A percentile compares a stretch with the other conserved stretches of the same genome.
These are phyloP conservation scores for Epichloe elymi DNA, from an alignment of 2,329 filamentous ascomycete species.

Conservation along the genomic window DNA sequence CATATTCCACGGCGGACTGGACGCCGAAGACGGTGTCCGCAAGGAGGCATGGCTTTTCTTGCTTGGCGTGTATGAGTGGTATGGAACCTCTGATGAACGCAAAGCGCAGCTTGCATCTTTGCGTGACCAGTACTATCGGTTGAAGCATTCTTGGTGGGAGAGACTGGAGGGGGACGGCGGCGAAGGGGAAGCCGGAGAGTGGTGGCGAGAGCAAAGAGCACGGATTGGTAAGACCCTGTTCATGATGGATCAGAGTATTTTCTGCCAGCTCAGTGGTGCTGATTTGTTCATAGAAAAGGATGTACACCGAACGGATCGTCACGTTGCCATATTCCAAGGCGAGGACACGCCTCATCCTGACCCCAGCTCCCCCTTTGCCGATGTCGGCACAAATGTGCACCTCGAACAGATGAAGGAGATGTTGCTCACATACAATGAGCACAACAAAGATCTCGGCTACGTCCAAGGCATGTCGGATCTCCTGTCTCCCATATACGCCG, in stretches of 20 bases:
- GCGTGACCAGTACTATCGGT: constrained; percentile 81
- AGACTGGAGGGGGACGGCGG: constrained; percentile 71
- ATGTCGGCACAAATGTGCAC: constrained; percentile 89
- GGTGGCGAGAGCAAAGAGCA: constrained; percentile 90
- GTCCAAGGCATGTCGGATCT: constrained; percentile 99
- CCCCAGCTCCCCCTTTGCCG: constrained; percentile 81
- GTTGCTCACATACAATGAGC: constrained; percentile 96
- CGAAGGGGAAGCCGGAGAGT: constrained; percentile 72
- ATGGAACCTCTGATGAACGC: constrained; percentile 75
- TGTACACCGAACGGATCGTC: constrained; percentile 91
- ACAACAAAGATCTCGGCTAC: constrained; percentile 89
- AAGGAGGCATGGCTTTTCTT: constrained; percentile 97
- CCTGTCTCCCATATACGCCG: constrained; percentile 87
- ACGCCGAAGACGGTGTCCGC: constrained; percentile 77
- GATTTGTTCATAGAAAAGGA: constrained; percentile 66
- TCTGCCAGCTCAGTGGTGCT: constrained; percentile 4
- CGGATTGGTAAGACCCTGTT: constrained; percentile 62
- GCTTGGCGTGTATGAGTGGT: constrained; percentile 85
- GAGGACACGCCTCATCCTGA: constrained; percentile 96
- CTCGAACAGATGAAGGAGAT: constrained; percentile 99
- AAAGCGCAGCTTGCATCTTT: constrained; percentile 72
- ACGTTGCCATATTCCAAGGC: constrained; percentile 86
- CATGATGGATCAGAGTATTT: neutral
- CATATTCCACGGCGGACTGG: constrained; percentile 89
- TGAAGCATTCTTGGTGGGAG: constrained; percentile 97